Evolutionary conservation across 495 filamentous ascomycete species (phyloP), one percentile per base, ranked within the genome.

Genomic region (Astrocystis sublimbata): DNA sequence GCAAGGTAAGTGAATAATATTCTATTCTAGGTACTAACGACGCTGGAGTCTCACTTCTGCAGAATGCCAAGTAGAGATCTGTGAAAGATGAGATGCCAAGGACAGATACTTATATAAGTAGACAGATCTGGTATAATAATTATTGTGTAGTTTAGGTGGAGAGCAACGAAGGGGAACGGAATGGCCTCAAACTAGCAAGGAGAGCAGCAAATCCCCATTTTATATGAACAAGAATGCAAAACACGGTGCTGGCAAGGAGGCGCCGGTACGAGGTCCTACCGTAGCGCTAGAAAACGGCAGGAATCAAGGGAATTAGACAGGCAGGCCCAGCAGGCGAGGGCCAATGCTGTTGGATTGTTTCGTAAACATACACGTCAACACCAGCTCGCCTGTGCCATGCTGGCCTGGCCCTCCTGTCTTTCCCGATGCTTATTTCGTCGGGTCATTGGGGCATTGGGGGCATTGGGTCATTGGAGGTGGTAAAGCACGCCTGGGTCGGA

Each of bases 381-480:
- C 15, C n/a, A 31, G 26, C 5, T 33, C 21, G 15, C 23, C 17
- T 13, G n/a, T 35, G 3, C 24, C 3, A 23, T 35, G 10, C n/a
- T n/a, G n/a, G n/a, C n/a, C n/a, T n/a, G n/a, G n/a, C n/a, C n/a
- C n/a, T 49, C 46, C 46, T 49, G 24, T 30, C 46, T 49, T 49
- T 49, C 46, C 46, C 54, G 54, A 45, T 45, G n/a, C 30, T 57
- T 57, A 57, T 31, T 57, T 57, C 54, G 13, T 42, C 36, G 10
- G 40, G 17, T 57, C 43, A 43, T 57, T n/a, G n/a, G n/a, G n/a
- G n/a, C n/a, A n/a, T n/a, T n/a, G n/a, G n/a, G n/a, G n/a, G n/a
- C n/a, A n/a, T n/a, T n/a, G n/a, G n/a, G n/a, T n/a, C n/a, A n/a
- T n/a, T n/a, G n/a, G n/a, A n/a, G n/a, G n/a, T n/a, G n/a, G n/a